These are phyloP conservation scores for Moniliella sp. DNA, from an alignment of 1,284 basidiomycete genomes.

Conservation along the genomic window DNA sequence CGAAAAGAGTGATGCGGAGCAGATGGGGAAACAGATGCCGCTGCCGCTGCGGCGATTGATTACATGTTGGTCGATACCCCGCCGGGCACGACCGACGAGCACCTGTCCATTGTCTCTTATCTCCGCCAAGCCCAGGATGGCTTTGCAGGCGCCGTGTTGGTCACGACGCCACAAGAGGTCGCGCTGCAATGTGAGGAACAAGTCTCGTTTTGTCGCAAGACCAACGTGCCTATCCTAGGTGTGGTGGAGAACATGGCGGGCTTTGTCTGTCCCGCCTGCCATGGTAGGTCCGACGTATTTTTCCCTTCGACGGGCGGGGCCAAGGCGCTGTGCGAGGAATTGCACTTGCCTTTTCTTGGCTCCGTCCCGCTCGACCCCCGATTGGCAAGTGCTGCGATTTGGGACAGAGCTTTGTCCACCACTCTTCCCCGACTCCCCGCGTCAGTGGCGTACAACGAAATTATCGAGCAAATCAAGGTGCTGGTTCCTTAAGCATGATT, in stretches of 20 bases:
- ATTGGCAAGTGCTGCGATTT: slow-evolving; percentile 82
- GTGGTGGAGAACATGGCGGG: slow-evolving; percentile 98
- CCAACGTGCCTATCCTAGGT: slow-evolving; percentile 70
- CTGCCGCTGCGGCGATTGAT: too few species aligned
- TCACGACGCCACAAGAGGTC: slow-evolving; percentile 97
- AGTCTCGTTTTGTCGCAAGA: slow-evolving; percentile 88
- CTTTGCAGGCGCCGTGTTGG: slow-evolving; percentile 69
- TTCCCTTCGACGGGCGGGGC: slow-evolving; percentile 84
- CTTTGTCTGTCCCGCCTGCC: slow-evolving; percentile 86
- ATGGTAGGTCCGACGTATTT: slow-evolving; percentile 80
- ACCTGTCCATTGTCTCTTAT: slow-evolving; percentile 79
- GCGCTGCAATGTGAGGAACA: slow-evolving; percentile 86
- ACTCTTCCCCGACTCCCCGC: slow-evolving; percentile 92
- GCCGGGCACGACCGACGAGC: slow-evolving; percentile 91
- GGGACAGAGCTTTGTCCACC: slow-evolving; percentile 80
- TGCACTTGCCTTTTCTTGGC: slow-evolving; percentile 62
- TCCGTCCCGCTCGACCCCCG: slow-evolving; percentile 66
- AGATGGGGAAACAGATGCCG: background rate
- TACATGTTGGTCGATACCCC: slow-evolving; percentile 92
- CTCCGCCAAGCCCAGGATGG: slow-evolving; percentile 48
- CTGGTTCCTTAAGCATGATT: too few species aligned
- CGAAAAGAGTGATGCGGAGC: background rate
- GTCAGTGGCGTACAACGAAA: slow-evolving; percentile 64
- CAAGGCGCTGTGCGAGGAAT: slow-evolving; percentile 60
- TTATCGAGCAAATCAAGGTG: too few species aligned